Base-by-base conservation (phyloP, 2,329 filamentous ascomycete genomes). In the Aspergillus pseudonomiae region DNA sequence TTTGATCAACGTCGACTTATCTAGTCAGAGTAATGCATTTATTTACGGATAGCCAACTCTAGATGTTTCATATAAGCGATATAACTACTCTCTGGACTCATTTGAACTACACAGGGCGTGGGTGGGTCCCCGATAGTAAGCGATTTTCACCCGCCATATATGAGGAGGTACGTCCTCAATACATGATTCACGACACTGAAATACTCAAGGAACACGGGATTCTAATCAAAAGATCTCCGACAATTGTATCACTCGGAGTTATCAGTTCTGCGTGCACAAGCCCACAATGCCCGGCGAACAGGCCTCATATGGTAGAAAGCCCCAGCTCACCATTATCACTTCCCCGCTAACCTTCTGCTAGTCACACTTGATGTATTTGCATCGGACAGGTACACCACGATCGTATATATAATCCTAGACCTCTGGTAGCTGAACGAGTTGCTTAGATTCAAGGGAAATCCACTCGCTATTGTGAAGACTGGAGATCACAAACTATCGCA, bases 401-500 rank as follows among this genome's bases (percentile, higher is more conserved):
- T 16, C 2, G 9, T 12, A 24, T 9, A 16, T 1, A 1, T 16
- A 12, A 30, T 16, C 1, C 2, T 9, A 14, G 10, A 30, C 16
- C 50, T 12, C 12, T 9, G 5, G 16, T 24, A 54, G 26, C 50
- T 54, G n/a, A 54, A 34, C 19, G 3, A 32, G 21, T n/a, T 11
- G 19, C 19, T 24, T 46, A 32, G 60, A 39, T 36, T 65, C 54
- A 59, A 59, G 39, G 60, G 60, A 4, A 62, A 62, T 28, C 60
- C 55, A 4, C 46, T 62, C n/a, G 60, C 55, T 14, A 21, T 62
- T 1, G 55, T 59, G 9, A 48, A 59, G 26, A 54, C 62, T 26
- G 52, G 12, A 46, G n/a, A 34, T 14, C n/a, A 34, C 52, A 41
- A 52, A 6, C 76, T 88, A 19, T 79, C 80, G 1, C 83, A 86